Conservation (phyloP, 345 rosid genomes). For the Brassica napus region DNA sequence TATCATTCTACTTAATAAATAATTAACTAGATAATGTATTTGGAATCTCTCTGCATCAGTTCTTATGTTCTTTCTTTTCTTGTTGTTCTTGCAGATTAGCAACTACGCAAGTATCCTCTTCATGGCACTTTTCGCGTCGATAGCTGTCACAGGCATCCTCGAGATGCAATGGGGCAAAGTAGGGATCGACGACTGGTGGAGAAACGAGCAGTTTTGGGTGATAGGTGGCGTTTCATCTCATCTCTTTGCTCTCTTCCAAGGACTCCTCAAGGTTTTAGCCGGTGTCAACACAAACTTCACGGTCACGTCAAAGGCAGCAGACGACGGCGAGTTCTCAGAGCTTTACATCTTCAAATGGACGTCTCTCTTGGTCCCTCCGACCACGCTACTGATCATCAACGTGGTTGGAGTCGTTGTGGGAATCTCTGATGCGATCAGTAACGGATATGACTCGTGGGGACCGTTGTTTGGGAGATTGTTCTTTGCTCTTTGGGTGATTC, state of each 20-base stretch:
- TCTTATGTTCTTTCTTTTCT: neutral
- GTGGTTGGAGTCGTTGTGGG: slow-evolving; percentile 65
- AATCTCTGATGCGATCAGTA: slow-evolving; percentile 58
- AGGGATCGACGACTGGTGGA: slow-evolving; percentile 76
- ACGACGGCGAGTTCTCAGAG: slow-evolving; percentile 55
- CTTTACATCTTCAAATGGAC: slow-evolving; percentile 67
- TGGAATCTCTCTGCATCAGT: neutral
- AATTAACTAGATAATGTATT: no score
- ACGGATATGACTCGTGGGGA: slow-evolving; percentile 73
- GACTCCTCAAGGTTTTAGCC: slow-evolving; percentile 60
- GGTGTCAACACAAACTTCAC: slow-evolving; percentile 68
- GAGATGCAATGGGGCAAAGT: slow-evolving; percentile 79
- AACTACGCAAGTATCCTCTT: slow-evolving; percentile 59
- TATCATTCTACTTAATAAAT: no score
- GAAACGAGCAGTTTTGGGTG: slow-evolving; percentile 79
- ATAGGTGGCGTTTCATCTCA: slow-evolving; percentile 71
- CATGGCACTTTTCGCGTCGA: slow-evolving; percentile 62
- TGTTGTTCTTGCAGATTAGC: slow-evolving; percentile 49
- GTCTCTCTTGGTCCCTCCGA: slow-evolving; percentile 60
- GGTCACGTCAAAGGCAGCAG: slow-evolving; percentile 62
- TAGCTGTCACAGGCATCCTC: slow-evolving; percentile 60
- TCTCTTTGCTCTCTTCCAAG: slow-evolving; percentile 67
- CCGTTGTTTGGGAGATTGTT: slow-evolving; percentile 46
- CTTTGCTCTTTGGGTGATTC: slow-evolving; percentile 72
- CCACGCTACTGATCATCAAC: slow-evolving; percentile 60